Percentiles rank a stretch among this genome's conserved stretches.
Conservation (phyloP, 129 eudicot genomes). For the Apium graveolens region DNA sequence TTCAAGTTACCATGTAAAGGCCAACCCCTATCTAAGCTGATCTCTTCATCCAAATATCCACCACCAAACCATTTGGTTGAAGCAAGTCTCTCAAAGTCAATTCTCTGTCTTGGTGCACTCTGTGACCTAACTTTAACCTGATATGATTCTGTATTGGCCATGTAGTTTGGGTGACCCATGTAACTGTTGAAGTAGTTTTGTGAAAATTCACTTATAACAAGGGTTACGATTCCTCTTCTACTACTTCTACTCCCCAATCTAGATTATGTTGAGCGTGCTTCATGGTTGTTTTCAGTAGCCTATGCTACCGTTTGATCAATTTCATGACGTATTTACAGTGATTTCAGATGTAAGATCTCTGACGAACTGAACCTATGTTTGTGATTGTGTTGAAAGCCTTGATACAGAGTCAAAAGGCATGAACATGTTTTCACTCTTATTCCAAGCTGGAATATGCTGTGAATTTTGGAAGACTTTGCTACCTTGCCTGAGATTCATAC, state of each 20-base stretch:
- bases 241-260: conserved; percentile 49
- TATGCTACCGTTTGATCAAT: conserved; percentile 26
- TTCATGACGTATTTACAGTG: conserved; percentile 36
- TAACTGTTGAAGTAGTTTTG: conserved; percentile 56
- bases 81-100: too few species aligned
- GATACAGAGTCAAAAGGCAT: conserved; percentile 18
- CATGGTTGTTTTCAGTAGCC: conserved; percentile 55
- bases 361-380: conserved; percentile 31
- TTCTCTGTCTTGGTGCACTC: too few species aligned
- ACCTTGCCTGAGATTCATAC: too few species aligned
- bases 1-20: conserved; percentile 14
- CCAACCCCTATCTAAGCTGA: too few species aligned
- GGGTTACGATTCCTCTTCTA: conserved; percentile 47
- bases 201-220: conserved; percentile 48
- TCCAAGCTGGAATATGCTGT: too few species aligned
- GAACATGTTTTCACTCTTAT: too few species aligned
- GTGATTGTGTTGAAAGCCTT: conserved; percentile 32
- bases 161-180: conserved; percentile 63
- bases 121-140: too few species aligned
- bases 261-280: conserved; percentile 37
- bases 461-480: too few species aligned
- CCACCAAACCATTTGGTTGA: too few species aligned
- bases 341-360: conserved; percentile 41
- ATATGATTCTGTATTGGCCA: too few species aligned
- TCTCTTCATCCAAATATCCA: too few species aligned